phyloP scores from a whole-genome alignment of 2,329 filamentous ascomycete species.

The Botrytis medusae region DNA sequence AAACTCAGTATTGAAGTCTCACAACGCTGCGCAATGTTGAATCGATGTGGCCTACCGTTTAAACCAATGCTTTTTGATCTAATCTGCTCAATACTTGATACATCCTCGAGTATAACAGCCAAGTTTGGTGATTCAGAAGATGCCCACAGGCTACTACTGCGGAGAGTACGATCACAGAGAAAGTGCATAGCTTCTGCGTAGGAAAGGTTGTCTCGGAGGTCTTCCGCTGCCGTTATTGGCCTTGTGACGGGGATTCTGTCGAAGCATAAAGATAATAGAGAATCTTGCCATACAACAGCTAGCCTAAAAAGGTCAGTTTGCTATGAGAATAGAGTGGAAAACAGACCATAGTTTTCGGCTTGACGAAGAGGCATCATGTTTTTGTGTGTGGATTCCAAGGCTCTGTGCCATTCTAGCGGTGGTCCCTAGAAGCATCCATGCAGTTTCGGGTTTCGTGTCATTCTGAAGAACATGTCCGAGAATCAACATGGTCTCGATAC shows the following conservation, averaged over 20 bases:
- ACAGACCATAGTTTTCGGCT: slow-evolving; percentile 24
- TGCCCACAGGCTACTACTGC: neutral
- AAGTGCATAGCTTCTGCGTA: neutral
- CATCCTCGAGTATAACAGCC: neutral
- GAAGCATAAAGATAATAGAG: slow-evolving; percentile 4
- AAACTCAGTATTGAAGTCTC: neutral
- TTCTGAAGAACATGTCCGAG: slow-evolving; percentile 62
- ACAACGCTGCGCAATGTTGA: neutral
- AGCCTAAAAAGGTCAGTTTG: slow-evolving; percentile 1
- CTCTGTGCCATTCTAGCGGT: slow-evolving; percentile 64
- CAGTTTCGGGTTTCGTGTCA: slow-evolving; percentile 65
- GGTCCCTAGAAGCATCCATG: slow-evolving; percentile 61
- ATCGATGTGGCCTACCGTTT: neutral
- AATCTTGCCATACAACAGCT: slow-evolving; percentile 8
- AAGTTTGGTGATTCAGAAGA: neutral
- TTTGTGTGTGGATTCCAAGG: slow-evolving; percentile 51
- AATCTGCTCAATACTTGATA: neutral
- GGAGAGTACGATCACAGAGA: neutral
- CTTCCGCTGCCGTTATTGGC: slow-evolving; percentile 37
- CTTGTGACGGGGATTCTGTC: slow-evolving; percentile 34
- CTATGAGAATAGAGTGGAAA: neutral
- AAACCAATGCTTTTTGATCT: neutral
- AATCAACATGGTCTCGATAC: slow-evolving; percentile 60
- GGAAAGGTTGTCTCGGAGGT: neutral
- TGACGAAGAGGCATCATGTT: slow-evolving; percentile 11